Evolutionary conservation across 1,284 basidiomycete species (phyloP).

Genomic region (Fomitopsis betulina): DNA sequence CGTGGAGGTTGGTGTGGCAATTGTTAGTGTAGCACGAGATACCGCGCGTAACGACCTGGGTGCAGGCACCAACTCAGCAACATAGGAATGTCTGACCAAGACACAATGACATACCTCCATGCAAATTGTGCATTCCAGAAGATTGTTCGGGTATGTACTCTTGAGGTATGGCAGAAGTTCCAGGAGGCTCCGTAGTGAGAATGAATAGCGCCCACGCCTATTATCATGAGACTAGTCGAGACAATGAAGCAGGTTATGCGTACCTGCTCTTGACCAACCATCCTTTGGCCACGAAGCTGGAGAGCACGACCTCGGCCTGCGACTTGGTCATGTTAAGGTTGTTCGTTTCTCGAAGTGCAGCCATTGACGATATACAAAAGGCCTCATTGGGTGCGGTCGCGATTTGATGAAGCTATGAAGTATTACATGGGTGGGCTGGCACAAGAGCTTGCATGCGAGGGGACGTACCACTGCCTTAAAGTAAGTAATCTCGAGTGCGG

Average conservation of each 20-base stretch:
- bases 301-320: constrained; percentile 68
- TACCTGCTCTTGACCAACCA: constrained; percentile 79
- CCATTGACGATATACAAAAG: constrained; percentile 72
- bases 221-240: background rate
- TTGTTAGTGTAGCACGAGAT: constrained; percentile 56
- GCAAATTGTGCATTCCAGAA: constrained; percentile 75
- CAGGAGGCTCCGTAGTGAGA: constrained; percentile 69
- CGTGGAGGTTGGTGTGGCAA: constrained; percentile 66
- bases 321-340: constrained; percentile 68
- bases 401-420: constrained; percentile 77
- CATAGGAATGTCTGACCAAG: background rate
- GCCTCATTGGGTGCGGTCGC: constrained; percentile 73
- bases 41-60: constrained; percentile 64
- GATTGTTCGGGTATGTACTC: constrained; percentile 65
- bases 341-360: constrained; percentile 68
- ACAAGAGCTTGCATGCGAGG: background rate
- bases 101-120: constrained; percentile 46
- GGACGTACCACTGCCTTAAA: constrained; percentile 73
- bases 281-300: constrained; percentile 77
- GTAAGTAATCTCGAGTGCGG: constrained; percentile 69
- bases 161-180: constrained; percentile 76
- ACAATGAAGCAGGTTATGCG: constrained; percentile 23
- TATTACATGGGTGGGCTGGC: background rate
- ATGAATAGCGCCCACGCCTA: constrained; percentile 63
- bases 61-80: background rate